Evolutionary conservation across 2,329 filamentous ascomycete genomes (phyloP), one percentile per base, ranked within the genome.

Genomic region (Pseudogymnoascus pannorum): DNA sequence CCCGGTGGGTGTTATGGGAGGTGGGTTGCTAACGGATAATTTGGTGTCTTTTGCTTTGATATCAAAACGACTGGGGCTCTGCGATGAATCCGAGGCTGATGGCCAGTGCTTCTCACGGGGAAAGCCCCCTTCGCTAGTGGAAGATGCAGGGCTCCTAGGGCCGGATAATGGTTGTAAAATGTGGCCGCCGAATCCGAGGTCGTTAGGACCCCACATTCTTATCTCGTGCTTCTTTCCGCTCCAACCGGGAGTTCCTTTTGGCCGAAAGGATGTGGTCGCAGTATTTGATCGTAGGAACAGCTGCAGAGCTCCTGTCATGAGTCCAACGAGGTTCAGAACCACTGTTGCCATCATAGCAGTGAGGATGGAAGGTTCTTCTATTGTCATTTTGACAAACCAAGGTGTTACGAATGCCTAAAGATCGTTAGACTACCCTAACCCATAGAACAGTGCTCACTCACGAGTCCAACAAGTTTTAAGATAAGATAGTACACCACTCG

Each of bases 401-500:
- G 87, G 83, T 14, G 87, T 77, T 61, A 87, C 75, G 54, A 86
- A 79, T 44, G 79, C 75, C 83, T 86, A 31, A 4, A 5, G 4
- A 22, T 8, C 11, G 63, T 78, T 67, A 77, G 16, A 12, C 33
- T 14, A 11, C 1, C 7, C 11, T 8, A 61, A 59, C 16, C 57
- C 8, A 61, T 58, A 33, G 24, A 38, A 33, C 14, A 8, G 24
- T 14, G 14, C 24, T n/a, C 20, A 75, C 81, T 73, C 68, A 88
- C 86, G 70, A 80, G 83, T 60, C 79, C 84, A 57, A 82, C 72
- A 60, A 84, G 74, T 14, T 79, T 83, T 59, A 87, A 71, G 1
- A 79, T 72, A 64, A 72, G 75, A 69, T 87, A 89, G 70, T 87
- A 89, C 9, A 87, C 82, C 84, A 89, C 88, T 63, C 84, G 79